phyloP scores from a whole-genome alignment of 257 asterid species.

The Rauvolfia tetraphylla region DNA sequence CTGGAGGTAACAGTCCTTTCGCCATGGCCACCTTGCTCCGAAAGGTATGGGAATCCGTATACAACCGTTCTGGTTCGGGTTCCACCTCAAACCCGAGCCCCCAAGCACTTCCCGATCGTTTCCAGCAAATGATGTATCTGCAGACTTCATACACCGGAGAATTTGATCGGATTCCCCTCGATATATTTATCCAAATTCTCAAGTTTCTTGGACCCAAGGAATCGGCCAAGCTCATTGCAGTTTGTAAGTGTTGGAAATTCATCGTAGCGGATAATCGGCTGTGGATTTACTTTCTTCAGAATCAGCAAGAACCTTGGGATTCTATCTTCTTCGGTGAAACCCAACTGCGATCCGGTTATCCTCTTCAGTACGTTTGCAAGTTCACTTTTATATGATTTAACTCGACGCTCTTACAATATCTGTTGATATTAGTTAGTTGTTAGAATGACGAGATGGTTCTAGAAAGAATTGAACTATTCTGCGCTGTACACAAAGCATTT shows the following conservation, averaged over 20 bases:
- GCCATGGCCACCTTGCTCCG: conserved; percentile 55
- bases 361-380: conserved; percentile 59
- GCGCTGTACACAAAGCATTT: not conserved
- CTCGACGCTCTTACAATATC: not conserved
- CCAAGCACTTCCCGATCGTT: conserved; percentile 34
- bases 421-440: not conserved
- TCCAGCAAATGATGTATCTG: conserved; percentile 46
- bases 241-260: conserved; percentile 76
- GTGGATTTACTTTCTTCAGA: conserved; percentile 89
- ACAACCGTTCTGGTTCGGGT: conserved; percentile 39
- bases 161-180: conserved; percentile 77
- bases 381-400: not conserved
- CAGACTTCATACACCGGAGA: conserved; percentile 70
- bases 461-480: too few species aligned
- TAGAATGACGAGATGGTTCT: not conserved
- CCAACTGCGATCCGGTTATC: conserved; percentile 64
- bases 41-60: conserved; percentile 61
- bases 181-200: conserved; percentile 57
- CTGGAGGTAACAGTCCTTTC: not conserved
- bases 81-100: conserved; percentile 22
- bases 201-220: conserved; percentile 74
- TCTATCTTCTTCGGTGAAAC: conserved; percentile 83
- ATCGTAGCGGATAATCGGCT: conserved; percentile 72
- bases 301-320: conserved; percentile 73
- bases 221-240: conserved; percentile 61